phyloP scores from a whole-genome alignment of 257 asterid species.

The Prunella vulgaris region DNA sequence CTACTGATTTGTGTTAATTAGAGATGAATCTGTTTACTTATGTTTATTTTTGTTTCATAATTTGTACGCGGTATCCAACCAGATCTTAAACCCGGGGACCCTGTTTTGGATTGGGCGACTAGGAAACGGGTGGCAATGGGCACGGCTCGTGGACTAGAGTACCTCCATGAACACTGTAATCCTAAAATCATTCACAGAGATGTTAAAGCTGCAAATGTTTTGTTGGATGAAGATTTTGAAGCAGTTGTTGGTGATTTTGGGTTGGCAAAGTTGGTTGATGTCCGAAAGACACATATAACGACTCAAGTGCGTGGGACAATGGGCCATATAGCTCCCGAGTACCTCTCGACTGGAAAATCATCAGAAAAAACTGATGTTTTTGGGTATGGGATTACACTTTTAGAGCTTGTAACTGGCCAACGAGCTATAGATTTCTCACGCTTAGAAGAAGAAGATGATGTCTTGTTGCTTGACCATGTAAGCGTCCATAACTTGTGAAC shows the following conservation, averaged over 20 bases:
- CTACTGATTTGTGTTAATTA: too few species aligned
- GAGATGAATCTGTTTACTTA: too few species aligned
- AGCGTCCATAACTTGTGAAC: constrained; percentile 21
- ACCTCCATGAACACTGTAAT: constrained; percentile 88
- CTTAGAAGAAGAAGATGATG: constrained; percentile 94
- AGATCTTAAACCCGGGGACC: constrained; percentile 78
- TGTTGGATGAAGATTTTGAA: constrained; percentile 77
- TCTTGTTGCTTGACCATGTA: constrained; percentile 84
- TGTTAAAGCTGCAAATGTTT: constrained; percentile 89
- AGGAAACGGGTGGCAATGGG: constrained; percentile 79
- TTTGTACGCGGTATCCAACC: constrained; percentile 17
- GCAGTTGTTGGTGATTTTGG: constrained; percentile 98
- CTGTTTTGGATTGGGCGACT: constrained; percentile 68
- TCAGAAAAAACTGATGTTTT: constrained; percentile 88
- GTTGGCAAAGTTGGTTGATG: constrained; percentile 83
- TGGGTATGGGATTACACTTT: constrained; percentile 84
- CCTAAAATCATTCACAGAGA: constrained; percentile 93
- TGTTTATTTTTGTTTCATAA: not conserved
- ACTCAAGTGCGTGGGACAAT: constrained; percentile 96
- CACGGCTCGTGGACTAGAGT: constrained; percentile 89
- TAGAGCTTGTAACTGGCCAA: constrained; percentile 92
- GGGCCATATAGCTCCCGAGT: constrained; percentile 98
- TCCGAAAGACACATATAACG: constrained; percentile 67
- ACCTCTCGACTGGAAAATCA: constrained; percentile 88
- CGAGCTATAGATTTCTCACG: constrained; percentile 93